Conservation (phyloP, 1,284 basidiomycete species). For the Rhodotorula sp. region DNA sequence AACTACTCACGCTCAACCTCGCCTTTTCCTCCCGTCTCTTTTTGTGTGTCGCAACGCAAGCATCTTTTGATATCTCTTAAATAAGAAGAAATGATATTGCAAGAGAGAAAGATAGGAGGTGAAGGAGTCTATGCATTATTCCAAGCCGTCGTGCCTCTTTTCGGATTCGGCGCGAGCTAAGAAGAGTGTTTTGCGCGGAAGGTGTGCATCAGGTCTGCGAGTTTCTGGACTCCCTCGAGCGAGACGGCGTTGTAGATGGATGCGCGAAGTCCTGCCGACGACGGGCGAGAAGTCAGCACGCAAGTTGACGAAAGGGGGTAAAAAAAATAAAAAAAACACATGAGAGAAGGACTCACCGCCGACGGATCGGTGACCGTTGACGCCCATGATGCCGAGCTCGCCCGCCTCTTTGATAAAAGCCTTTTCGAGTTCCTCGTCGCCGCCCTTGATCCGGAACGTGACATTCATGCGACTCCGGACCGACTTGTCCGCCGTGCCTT, state of each 20-base stretch:
- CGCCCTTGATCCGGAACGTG: constrained; percentile 66
- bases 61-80: no score
- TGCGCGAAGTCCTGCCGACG: constrained; percentile 75
- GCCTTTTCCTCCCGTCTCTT: no score
- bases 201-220: constrained; percentile 55
- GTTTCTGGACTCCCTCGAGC: constrained; percentile 63
- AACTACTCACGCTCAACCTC: background rate
- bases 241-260: constrained; percentile 95
- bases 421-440: constrained; percentile 61
- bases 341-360: constrained; percentile 55
- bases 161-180: no score
- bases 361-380: constrained; percentile 78
- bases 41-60: no score
- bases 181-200: constrained; percentile 45
- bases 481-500: constrained; percentile 38
- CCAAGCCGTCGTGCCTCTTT: no score
- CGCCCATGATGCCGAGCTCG: constrained; percentile 69
- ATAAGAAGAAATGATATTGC: background rate
- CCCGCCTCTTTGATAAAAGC: constrained; percentile 77
- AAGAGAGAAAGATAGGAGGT: background rate
- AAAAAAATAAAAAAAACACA: background rate
- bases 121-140: background rate
- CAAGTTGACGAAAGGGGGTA: background rate
- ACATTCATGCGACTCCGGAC: constrained; percentile 76
- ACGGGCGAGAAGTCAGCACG: constrained; percentile 35